These are phyloP conservation scores for Aschersonia sp. DNA, from an alignment of 2,329 filamentous ascomycete genomes.

Conservation along the genomic window DNA sequence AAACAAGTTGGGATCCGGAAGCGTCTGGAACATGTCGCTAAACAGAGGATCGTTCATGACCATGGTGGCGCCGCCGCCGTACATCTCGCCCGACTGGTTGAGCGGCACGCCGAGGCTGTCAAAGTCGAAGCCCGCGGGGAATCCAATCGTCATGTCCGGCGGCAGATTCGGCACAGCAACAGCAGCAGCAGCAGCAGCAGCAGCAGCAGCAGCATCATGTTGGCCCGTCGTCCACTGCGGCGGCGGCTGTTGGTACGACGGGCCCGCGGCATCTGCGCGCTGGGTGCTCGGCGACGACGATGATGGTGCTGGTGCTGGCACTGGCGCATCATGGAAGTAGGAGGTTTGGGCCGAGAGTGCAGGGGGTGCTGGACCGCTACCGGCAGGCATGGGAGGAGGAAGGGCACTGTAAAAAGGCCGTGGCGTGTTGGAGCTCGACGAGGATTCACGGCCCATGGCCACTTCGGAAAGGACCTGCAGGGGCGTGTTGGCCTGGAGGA, in stretches of 20 bases:
- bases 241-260: no score
- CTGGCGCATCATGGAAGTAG: not conserved
- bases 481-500: conserved; percentile 26
- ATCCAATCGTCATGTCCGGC: conserved; percentile 8
- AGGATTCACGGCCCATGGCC: conserved; percentile 28
- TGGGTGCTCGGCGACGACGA: no score
- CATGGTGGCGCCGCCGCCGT: conserved; percentile 19
- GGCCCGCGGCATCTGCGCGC: no score
- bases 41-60: conserved; percentile 26
- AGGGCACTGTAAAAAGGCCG: conserved; percentile 9
- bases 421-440: conserved; percentile 3
- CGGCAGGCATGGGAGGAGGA: conserved; percentile 4
- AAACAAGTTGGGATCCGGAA: conserved; percentile 19
- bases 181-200: not conserved
- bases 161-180: conserved; percentile 1
- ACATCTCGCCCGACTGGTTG: conserved; percentile 11
- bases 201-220: not conserved
- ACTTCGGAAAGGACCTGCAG: conserved; percentile 43
- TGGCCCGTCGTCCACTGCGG: conserved; percentile 4
- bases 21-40: conserved; percentile 19
- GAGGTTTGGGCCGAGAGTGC: not conserved
- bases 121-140: conserved; percentile 15
- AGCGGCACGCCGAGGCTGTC: conserved; percentile 13
- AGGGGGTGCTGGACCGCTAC: conserved; percentile 8
- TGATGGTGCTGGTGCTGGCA: no score